Percentiles rank a stretch among this genome's conserved stretches.
These are phyloP conservation scores for Colletotrichum ledebouriae DNA, from an alignment of 2,329 filamentous ascomycete genomes.

Conservation along the genomic window DNA sequence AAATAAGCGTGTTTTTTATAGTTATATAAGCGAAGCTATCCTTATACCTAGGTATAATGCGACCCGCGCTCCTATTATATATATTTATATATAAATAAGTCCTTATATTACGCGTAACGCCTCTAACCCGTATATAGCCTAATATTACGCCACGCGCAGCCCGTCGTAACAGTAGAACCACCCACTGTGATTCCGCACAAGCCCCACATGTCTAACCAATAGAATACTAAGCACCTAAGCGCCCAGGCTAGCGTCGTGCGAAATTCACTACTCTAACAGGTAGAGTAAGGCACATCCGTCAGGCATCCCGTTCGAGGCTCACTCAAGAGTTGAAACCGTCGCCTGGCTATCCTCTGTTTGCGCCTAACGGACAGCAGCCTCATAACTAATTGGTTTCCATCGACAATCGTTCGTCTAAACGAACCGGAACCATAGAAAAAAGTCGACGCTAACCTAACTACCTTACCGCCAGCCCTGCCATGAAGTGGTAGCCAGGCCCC, in stretches of 20 bases:
- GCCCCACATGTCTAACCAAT: not conserved
- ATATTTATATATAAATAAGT: no score
- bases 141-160: no score
- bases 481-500: not conserved
- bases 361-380: not conserved
- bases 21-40: no score
- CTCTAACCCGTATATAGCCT: no score
- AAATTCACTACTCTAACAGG: slow-evolving; percentile 4
- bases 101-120: no score
- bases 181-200: not conserved
- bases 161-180: not conserved
- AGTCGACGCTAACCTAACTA: slow-evolving; percentile 1
- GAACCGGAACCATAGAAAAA: not conserved
- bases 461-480: not conserved
- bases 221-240: not conserved
- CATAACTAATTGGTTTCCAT: not conserved
- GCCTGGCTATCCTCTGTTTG: not conserved
- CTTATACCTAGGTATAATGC: no score
- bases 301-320: not conserved
- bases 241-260: not conserved
- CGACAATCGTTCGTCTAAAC: not conserved
- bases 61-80: no score
- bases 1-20: no score
- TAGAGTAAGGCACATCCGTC: not conserved
- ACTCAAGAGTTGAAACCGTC: not conserved